Evolutionary conservation across 2,329 filamentous ascomycete species (phyloP).

Genomic region (Ceratocystis eucalypticola): DNA sequence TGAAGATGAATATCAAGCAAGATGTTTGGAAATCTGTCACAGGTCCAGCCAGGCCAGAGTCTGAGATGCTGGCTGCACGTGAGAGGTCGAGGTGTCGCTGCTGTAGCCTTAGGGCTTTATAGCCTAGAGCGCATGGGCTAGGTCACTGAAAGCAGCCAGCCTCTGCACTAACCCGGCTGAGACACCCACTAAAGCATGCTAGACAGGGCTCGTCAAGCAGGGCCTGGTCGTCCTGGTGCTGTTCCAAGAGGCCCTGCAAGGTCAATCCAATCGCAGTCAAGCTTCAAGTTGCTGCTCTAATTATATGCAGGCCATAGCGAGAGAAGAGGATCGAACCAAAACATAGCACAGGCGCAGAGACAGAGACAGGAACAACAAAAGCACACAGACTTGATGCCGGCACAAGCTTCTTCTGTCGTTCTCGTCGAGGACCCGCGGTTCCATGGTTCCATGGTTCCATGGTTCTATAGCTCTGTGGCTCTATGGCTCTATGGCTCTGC

Average conservation of each 20-base stretch:
- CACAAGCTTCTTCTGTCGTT: neutral
- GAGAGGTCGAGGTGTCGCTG: no score
- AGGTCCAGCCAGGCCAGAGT: neutral
- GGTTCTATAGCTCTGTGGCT: no score
- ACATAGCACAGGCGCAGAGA: neutral
- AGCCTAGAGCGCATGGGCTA: neutral
- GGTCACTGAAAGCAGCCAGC: neutral
- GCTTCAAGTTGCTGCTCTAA: neutral
- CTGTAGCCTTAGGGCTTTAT: no score
- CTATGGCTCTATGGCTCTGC: no score
- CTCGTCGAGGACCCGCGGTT: neutral
- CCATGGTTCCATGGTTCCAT: no score
- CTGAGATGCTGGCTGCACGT: neutral
- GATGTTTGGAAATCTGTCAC: neutral
- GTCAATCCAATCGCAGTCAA: neutral
- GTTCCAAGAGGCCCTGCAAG: neutral
- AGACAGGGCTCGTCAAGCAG: neutral
- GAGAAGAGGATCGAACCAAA: slow-evolving; percentile 2
- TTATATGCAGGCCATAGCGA: neutral
- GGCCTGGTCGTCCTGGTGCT: neutral
- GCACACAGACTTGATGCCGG: neutral
- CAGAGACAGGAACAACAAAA: neutral
- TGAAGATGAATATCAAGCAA: neutral
- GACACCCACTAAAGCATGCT: neutral
- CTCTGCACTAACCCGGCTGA: neutral